A percentile compares a stretch with the other conserved stretches of the same genome.
Evolutionary conservation across 441 rosid genomes (phyloP).

Genomic region (Adansonia madagascariensis): DNA sequence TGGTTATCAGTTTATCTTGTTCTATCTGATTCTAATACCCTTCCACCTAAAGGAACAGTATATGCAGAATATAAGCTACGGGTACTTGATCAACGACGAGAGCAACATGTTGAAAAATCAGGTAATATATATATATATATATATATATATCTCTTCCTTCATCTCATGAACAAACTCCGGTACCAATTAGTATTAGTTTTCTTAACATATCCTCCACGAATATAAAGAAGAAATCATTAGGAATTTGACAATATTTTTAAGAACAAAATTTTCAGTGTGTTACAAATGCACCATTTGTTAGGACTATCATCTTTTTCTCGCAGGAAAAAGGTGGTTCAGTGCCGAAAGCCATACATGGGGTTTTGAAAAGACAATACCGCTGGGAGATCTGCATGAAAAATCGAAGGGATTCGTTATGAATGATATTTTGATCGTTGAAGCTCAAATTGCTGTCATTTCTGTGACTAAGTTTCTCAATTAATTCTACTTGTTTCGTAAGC

Average conservation of each 20-base stretch:
- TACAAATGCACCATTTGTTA: too few species aligned
- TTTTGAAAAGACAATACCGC: neutral
- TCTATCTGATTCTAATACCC: neutral
- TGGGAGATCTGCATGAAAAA: conserved; percentile 17
- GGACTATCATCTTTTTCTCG: neutral
- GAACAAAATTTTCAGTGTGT: too few species aligned
- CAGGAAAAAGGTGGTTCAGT: conserved; percentile 12
- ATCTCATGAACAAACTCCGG: too few species aligned
- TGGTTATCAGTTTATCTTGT: neutral
- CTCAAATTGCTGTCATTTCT: conserved; percentile 21
- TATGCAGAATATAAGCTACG: conserved; percentile 17
- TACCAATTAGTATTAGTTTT: too few species aligned
- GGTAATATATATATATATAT: neutral
- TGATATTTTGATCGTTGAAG: conserved; percentile 29
- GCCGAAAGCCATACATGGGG: neutral
- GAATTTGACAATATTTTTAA: too few species aligned
- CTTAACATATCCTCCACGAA: too few species aligned
- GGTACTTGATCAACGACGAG: conserved; percentile 8
- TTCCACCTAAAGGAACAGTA: neutral
- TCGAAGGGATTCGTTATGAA: conserved; percentile 29
- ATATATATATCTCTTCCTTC: too few species aligned
- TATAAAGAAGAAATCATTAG: too few species aligned
- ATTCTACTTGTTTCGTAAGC: too few species aligned
- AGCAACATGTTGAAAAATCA: neutral
- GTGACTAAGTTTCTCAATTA: neutral